Conservation (phyloP, 495 filamentous ascomycete genomes). For the Oleoguttula mirabilis region DNA sequence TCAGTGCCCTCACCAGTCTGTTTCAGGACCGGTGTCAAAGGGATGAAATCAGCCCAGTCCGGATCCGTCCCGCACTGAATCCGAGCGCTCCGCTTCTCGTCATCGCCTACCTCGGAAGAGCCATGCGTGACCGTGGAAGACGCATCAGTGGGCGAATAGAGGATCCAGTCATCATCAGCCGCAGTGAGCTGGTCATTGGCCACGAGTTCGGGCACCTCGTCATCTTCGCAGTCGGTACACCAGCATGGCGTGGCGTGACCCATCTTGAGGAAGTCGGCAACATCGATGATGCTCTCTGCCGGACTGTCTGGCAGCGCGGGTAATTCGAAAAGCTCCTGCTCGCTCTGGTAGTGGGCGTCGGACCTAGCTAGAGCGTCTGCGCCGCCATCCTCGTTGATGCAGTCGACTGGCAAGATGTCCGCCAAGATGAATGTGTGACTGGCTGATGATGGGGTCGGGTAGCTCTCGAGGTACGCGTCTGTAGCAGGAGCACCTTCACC, state of each 20-base stretch:
- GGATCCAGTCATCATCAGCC: too few relatives aligned
- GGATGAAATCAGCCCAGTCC: too few relatives aligned
- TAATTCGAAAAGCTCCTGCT: conserved; percentile 10
- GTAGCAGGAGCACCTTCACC: background rate
- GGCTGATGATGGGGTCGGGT: background rate
- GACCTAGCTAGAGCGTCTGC: background rate
- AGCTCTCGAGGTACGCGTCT: background rate
- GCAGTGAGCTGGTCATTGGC: too few relatives aligned
- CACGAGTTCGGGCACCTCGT: too few relatives aligned
- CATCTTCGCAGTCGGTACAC: conserved; percentile 18
- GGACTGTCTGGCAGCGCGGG: background rate
- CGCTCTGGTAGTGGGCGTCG: conserved; percentile 10
- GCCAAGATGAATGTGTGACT: background rate
- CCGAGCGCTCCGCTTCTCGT: too few relatives aligned
- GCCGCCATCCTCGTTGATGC: background rate
- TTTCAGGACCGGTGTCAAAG: too few relatives aligned
- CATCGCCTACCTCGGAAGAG: too few relatives aligned
- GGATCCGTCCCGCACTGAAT: too few relatives aligned
- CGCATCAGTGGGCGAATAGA: too few relatives aligned
- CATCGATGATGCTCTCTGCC: conserved; percentile 8
- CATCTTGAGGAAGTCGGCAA: conserved; percentile 19
- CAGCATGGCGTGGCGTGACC: conserved; percentile 22
- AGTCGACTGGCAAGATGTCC: conserved; percentile 7
- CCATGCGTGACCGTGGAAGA: too few relatives aligned
- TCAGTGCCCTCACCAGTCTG: too few relatives aligned